These are phyloP conservation scores for Neolecta irregularis DNA, from an alignment of 1,139 yeast species.

Conservation along the genomic window DNA sequence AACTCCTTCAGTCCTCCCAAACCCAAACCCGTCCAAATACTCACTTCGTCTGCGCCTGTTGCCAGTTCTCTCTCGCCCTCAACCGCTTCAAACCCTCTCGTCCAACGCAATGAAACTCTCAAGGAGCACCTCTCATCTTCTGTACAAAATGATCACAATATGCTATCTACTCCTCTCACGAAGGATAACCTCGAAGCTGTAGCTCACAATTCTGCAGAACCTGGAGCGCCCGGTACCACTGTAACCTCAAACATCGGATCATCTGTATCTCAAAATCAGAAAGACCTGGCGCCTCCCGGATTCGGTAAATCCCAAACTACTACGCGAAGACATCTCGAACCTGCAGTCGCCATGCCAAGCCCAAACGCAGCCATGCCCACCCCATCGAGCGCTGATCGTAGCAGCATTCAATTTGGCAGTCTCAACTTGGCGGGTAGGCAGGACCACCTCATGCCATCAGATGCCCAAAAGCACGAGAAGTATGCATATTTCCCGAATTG, in stretches of 20 bases:
- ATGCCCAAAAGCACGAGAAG: too few relatives aligned
- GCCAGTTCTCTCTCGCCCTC: conserved; percentile 1
- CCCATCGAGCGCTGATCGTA: conserved; percentile 32
- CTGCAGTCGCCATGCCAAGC: conserved; percentile 52
- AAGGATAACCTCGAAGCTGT: conserved; percentile 19
- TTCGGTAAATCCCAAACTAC: conserved; percentile 14
- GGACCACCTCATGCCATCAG: too few relatives aligned
- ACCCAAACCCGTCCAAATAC: conserved; percentile 4
- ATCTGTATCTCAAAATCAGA: conserved; percentile 16
- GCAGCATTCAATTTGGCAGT: conserved; percentile 60
- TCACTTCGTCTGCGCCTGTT: too few relatives aligned
- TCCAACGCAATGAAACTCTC: not conserved
- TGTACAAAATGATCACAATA: conserved; percentile 1
- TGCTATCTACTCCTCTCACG: conserved; percentile 16
- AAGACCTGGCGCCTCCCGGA: conserved; percentile 17
- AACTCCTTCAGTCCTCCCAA: too few relatives aligned
- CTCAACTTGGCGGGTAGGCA: conserved; percentile 29
- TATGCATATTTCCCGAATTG: too few relatives aligned
- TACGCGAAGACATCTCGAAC: conserved; percentile 24
- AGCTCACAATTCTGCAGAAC: conserved; percentile 19
- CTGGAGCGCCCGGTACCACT: conserved; percentile 18
- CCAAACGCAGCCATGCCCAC: conserved; percentile 30
- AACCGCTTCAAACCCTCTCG: conserved; percentile 4
- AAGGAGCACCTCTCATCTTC: too few relatives aligned
- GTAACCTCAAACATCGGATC: conserved; percentile 22